Evolutionary conservation across 2,329 filamentous ascomycete genomes (phyloP).

Genomic region (Phaeoacremonium minimum): DNA sequence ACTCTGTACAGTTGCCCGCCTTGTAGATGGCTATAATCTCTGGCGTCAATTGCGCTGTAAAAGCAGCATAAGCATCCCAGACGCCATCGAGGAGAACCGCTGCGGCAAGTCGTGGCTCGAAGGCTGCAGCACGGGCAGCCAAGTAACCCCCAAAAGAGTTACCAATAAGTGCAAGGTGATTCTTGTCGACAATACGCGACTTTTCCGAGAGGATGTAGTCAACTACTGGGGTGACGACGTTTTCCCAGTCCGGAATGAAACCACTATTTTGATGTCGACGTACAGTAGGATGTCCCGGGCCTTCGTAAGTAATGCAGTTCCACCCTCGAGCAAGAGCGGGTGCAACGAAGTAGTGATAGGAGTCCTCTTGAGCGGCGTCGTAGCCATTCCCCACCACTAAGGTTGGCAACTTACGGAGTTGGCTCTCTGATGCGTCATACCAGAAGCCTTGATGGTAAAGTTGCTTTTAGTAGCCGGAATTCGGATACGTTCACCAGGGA

Average conservation of each 20-base stretch:
- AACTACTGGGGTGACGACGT: conserved; percentile 30
- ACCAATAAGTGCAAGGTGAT: conserved; percentile 30
- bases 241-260: conserved; percentile 38
- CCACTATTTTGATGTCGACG: conserved; percentile 33
- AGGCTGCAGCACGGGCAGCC: conserved; percentile 33
- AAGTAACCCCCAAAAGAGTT: conserved; percentile 36
- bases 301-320: conserved; percentile 40
- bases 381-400: conserved; percentile 29
- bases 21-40: conserved; percentile 10
- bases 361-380: conserved; percentile 30
- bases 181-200: conserved; percentile 22
- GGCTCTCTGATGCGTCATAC: no score
- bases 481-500: conserved; percentile 27
- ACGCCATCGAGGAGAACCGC: conserved; percentile 33
- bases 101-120: conserved; percentile 35
- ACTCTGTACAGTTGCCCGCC: conserved; percentile 9
- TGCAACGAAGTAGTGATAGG: conserved; percentile 22
- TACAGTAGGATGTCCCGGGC: conserved; percentile 37
- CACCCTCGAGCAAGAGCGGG: conserved; percentile 30
- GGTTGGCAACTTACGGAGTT: conserved; percentile 22
- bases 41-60: conserved; percentile 11
- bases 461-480: conserved; percentile 21
- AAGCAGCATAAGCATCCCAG: conserved; percentile 17
- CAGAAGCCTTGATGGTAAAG: conserved; percentile 11
- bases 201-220: conserved; percentile 28